Evolutionary conservation across 2,329 filamentous ascomycete species (phyloP).

Genomic region (Penicillium freii): DNA sequence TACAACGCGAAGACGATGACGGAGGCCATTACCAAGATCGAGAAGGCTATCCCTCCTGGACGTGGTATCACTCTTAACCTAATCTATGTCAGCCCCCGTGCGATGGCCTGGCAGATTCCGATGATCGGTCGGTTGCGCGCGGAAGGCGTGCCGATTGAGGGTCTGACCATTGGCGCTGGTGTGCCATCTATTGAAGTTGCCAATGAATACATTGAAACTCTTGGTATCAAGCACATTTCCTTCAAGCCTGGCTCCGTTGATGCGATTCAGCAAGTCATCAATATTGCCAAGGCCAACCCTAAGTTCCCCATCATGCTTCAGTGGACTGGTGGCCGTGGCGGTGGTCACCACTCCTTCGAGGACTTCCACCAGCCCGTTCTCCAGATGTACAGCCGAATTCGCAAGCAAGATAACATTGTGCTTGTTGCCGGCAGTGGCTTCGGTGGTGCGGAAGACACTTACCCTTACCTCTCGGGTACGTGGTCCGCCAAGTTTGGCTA

Average conservation of each 20-base stretch:
- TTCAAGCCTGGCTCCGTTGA: conserved; percentile 93
- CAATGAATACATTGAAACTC: conserved; percentile 88
- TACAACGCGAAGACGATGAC: conserved; percentile 76
- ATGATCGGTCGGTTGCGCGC: conserved; percentile 58
- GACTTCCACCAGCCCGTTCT: conserved; percentile 92
- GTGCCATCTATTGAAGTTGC: conserved; percentile 92
- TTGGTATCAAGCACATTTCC: conserved; percentile 86
- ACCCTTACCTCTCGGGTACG: conserved; percentile 83
- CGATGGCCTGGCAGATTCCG: conserved; percentile 55
- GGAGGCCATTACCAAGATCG: conserved; percentile 77
- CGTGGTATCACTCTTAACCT: conserved; percentile 54
- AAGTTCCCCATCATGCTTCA: conserved; percentile 89
- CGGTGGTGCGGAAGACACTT: conserved; percentile 84
- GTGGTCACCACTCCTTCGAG: conserved; percentile 91
- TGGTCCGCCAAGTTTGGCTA: conserved; percentile 89
- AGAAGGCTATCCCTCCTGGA: conserved; percentile 72
- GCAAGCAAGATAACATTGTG: conserved; percentile 81
- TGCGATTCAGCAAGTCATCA: conserved; percentile 84
- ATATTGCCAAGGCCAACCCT: conserved; percentile 91
- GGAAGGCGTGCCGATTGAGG: conserved; percentile 87
- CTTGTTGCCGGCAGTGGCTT: conserved; percentile 90
- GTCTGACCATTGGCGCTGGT: conserved; percentile 87
- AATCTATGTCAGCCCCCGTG: conserved; percentile 54
- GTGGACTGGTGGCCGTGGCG: conserved; percentile 92
- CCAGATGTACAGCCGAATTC: conserved; percentile 85